A percentile compares a stretch with the other conserved stretches of the same genome.
Conservation (phyloP, 805 yeast species). For the Komagataella phaffii region DNA sequence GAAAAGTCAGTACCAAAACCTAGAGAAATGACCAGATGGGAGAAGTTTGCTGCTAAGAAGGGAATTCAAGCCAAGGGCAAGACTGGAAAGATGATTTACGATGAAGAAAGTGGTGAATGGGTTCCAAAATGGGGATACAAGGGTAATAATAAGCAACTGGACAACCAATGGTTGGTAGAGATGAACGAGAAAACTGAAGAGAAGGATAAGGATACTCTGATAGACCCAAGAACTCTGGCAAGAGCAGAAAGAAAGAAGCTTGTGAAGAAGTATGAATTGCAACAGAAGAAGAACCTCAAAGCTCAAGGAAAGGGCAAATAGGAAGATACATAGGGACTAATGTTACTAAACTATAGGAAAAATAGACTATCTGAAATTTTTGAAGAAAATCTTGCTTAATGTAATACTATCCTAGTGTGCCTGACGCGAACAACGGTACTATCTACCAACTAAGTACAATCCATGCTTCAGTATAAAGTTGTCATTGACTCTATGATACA, state of each 20-base stretch:
- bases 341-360: background rate
- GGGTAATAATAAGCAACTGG: slow-evolving; percentile 80
- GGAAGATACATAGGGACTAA: background rate
- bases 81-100: slow-evolving; percentile 79
- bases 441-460: background rate
- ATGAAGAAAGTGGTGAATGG: slow-evolving; percentile 89
- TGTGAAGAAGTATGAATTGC: slow-evolving; percentile 72
- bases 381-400: background rate
- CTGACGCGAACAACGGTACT: background rate
- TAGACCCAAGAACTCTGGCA: slow-evolving; percentile 76
- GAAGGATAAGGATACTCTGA: slow-evolving; percentile 45
- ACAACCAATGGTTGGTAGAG: slow-evolving; percentile 93
- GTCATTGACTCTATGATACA: background rate
- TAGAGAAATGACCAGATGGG: slow-evolving; percentile 93
- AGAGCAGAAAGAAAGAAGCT: slow-evolving; percentile 78
- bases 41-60: slow-evolving; percentile 87
- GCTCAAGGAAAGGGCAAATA: slow-evolving; percentile 5
- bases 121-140: slow-evolving; percentile 97
- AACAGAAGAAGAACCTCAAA: slow-evolving; percentile 69
- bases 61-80: slow-evolving; percentile 87
- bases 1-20: slow-evolving; percentile 92
- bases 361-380: background rate
- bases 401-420: background rate
- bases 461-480: background rate
- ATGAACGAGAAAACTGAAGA: slow-evolving; percentile 57